Conservation (phyloP, 176 grass and related monocot genomes). For the Aegilops bicornis region DNA sequence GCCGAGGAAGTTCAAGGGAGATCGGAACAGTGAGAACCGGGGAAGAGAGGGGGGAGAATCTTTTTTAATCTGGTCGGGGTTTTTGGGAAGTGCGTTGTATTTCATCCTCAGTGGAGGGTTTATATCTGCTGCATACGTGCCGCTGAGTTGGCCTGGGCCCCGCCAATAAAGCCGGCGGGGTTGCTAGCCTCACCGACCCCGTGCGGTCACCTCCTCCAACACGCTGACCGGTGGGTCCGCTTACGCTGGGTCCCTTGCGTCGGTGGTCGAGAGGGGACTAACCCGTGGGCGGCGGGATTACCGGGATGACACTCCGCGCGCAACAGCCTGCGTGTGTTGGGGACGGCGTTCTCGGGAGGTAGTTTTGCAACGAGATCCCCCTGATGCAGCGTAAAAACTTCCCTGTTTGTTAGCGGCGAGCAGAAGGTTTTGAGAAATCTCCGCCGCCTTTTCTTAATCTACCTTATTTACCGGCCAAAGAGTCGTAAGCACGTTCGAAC, state of each 20-base stretch:
- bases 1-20: neutral
- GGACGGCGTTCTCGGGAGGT: neutral
- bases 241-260: rapidly evolving
- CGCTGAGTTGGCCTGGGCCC: slow-evolving; percentile 37
- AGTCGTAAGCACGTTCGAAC: neutral
- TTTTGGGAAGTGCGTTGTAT: slow-evolving; percentile 7
- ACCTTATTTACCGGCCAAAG: too few relatives aligned
- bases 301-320: neutral
- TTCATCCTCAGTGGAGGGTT: slow-evolving; percentile 4
- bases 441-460: neutral
- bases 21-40: neutral
- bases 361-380: neutral
- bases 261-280: neutral
- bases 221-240: neutral
- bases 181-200: neutral
- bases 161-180: neutral
- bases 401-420: too few relatives aligned
- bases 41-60: neutral
- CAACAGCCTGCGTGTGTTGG: neutral
- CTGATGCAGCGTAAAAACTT: neutral
- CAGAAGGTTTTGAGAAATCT: neutral
- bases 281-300: neutral
- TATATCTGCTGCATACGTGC: slow-evolving; percentile 45
- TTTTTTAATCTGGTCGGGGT: slow-evolving; percentile 20
- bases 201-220: neutral